Percentiles rank a stretch among this genome's conserved stretches.
Conservation (phyloP, 208 protist genomes). For the Porcisia hertigi region DNA sequence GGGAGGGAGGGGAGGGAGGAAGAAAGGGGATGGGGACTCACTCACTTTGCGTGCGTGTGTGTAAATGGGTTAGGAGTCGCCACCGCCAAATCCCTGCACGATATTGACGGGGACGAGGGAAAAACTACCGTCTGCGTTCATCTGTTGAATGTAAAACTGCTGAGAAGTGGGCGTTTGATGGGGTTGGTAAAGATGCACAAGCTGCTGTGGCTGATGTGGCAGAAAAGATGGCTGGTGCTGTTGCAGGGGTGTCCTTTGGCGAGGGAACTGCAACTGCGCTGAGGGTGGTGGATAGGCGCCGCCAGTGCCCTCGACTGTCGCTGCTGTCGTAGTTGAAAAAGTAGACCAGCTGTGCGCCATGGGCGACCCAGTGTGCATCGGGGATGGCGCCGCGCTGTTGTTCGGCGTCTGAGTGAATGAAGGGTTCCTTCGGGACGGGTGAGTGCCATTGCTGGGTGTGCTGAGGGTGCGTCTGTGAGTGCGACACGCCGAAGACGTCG, state of each 20-base stretch:
- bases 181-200: background rate
- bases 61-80: background rate
- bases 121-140: conserved; percentile 33
- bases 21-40: background rate
- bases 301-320: background rate
- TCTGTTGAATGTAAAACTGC: conserved; percentile 32
- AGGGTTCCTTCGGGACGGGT: background rate
- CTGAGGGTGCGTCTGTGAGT: conserved; percentile 16
- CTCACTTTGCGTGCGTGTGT: background rate
- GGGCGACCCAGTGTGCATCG: conserved; percentile 13
- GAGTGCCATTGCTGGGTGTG: conserved; percentile 13
- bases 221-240: background rate
- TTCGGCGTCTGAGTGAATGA: conserved; percentile 17
- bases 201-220: conserved; percentile 5
- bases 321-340: background rate
- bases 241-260: conserved; percentile 14
- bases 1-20: background rate
- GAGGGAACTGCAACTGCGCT: conserved; percentile 5
- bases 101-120: conserved; percentile 33
- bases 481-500: conserved; percentile 14
- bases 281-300: background rate
- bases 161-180: conserved; percentile 17
- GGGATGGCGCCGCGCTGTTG: conserved; percentile 17
- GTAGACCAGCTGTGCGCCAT: conserved; percentile 14
- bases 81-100: conserved; percentile 10